Evolutionary conservation across 352 stramenopile genomes (phyloP).

Genomic region (Globisporangium nunn): DNA sequence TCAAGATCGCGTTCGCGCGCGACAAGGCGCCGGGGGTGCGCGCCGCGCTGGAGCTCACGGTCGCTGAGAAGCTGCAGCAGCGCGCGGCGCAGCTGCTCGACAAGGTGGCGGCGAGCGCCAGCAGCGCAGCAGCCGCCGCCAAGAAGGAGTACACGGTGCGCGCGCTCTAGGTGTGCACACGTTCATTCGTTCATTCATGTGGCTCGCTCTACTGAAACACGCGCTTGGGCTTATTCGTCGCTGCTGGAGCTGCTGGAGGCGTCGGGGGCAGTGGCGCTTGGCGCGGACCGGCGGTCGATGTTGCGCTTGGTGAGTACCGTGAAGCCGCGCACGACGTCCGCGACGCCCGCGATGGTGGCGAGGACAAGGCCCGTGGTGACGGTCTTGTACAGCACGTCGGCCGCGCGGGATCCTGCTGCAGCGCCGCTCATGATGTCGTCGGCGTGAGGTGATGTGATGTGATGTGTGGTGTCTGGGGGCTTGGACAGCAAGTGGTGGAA

Average conservation of each 20-base stretch:
- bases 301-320: slow-evolving; percentile 75
- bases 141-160: slow-evolving; percentile 72
- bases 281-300: slow-evolving; percentile 41
- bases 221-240: slow-evolving; percentile 19
- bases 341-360: slow-evolving; percentile 54
- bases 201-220: slow-evolving; percentile 15
- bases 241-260: slow-evolving; percentile 1
- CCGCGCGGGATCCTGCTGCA: slow-evolving; percentile 33
- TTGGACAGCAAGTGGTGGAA: neutral
- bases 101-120: slow-evolving; percentile 29
- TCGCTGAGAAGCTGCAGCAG: slow-evolving; percentile 34
- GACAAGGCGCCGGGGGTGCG: slow-evolving; percentile 45
- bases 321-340: slow-evolving; percentile 77
- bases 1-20: slow-evolving; percentile 42
- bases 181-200: slow-evolving; percentile 4
- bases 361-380: slow-evolving; percentile 68
- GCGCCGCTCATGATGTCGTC: slow-evolving; percentile 12
- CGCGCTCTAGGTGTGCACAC: slow-evolving; percentile 23
- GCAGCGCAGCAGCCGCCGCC: slow-evolving; percentile 23
- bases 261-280: slow-evolving; percentile 13
- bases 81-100: slow-evolving; percentile 37
- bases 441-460: neutral
- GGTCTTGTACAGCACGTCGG: slow-evolving; percentile 78
- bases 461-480: neutral
- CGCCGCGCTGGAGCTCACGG: slow-evolving; percentile 45